phyloP scores from a whole-genome alignment of 371 early-diverging fungal genomes.

The Actinomortierella wolfii region DNA sequence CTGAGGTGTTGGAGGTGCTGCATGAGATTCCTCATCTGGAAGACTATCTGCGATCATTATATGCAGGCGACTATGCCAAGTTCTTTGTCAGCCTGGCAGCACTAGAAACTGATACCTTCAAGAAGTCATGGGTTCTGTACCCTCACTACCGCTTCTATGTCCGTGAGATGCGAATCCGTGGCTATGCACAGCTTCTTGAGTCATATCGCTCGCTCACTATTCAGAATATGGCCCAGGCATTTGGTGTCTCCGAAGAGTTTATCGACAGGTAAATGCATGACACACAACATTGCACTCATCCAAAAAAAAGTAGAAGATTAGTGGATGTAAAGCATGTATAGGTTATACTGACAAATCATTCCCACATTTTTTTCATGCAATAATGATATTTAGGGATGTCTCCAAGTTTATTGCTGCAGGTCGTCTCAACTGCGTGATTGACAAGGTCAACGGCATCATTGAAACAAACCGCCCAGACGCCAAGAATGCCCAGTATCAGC shows the following conservation, averaged over 20 bases:
- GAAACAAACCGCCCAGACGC: slow-evolving; percentile 96
- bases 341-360: too few relatives aligned
- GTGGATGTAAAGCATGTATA: too few relatives aligned
- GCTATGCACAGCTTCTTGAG: slow-evolving; percentile 97
- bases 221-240: slow-evolving; percentile 95
- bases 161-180: slow-evolving; percentile 98
- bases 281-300: not conserved
- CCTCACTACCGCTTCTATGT: slow-evolving; percentile 91
- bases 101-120: slow-evolving; percentile 72
- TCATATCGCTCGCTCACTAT: slow-evolving; percentile 96
- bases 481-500: slow-evolving; percentile 96
- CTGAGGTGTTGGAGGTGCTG: slow-evolving; percentile 97
- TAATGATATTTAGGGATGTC: slow-evolving; percentile 72
- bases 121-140: slow-evolving; percentile 65
- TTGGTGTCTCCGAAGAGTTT: slow-evolving; percentile 95
- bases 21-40: slow-evolving; percentile 87
- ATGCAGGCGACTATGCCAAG: slow-evolving; percentile 92
- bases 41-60: slow-evolving; percentile 85
- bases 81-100: slow-evolving; percentile 80
- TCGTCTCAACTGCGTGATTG: slow-evolving; percentile 97
- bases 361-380: not conserved
- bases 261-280: slow-evolving; percentile 82
- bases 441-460: slow-evolving; percentile 98
- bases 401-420: slow-evolving; percentile 96
- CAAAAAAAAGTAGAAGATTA: not conserved